Conservation (phyloP, 257 asterid genomes). For the Plantago elongata region DNA sequence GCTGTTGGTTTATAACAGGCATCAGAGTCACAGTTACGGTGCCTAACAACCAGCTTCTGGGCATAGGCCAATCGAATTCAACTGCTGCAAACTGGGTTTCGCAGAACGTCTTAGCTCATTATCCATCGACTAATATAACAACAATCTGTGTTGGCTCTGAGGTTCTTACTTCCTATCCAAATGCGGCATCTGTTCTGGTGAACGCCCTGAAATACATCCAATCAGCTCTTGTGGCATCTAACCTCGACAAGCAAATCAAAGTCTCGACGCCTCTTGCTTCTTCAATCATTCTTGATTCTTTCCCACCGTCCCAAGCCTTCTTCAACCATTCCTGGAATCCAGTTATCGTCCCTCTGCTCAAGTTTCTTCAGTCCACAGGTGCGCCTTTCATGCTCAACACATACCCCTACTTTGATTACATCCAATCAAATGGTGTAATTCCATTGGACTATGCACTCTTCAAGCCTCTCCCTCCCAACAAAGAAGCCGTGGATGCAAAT, state of each 20-base stretch:
- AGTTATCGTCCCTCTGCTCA: conserved; percentile 51
- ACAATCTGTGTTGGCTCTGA: conserved; percentile 64
- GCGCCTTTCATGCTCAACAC: conserved; percentile 57
- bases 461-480: conserved; percentile 75
- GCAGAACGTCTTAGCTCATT: conserved; percentile 46
- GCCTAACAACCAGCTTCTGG: conserved; percentile 60
- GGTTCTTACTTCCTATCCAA: conserved; percentile 51
- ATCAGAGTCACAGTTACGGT: conserved; percentile 41
- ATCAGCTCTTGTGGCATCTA: conserved; percentile 60
- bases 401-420: conserved; percentile 53
- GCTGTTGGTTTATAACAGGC: too few relatives aligned
- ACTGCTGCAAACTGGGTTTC: conserved; percentile 70
- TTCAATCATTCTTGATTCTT: conserved; percentile 51
- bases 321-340: conserved; percentile 51
- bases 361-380: conserved; percentile 42
- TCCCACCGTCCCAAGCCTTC: conserved; percentile 71
- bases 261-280: conserved; percentile 62
- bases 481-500: conserved; percentile 85
- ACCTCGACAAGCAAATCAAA: conserved; percentile 48
- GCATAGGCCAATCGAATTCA: conserved; percentile 58
- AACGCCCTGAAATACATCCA: conserved; percentile 48
- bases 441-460: conserved; percentile 70
- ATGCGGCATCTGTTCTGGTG: conserved; percentile 49
- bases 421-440: conserved; percentile 44
- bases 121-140: conserved; percentile 61